These are phyloP conservation scores for Apiosordaria backusii DNA, from an alignment of 495 filamentous ascomycete genomes.

Conservation along the genomic window DNA sequence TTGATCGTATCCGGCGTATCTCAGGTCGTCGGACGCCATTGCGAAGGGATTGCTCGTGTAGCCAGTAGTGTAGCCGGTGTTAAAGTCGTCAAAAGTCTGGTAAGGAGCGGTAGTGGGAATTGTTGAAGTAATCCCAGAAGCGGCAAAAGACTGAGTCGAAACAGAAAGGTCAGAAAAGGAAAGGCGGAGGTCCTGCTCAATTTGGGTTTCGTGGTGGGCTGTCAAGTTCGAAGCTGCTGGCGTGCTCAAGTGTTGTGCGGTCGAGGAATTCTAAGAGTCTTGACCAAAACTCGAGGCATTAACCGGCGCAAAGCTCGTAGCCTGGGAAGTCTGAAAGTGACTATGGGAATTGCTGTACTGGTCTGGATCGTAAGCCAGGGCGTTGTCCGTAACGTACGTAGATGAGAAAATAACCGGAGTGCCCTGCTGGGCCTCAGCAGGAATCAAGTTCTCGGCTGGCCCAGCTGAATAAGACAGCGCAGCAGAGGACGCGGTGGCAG, in stretches of 20 bases:
- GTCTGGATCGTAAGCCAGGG: not conserved
- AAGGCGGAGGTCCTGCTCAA: not conserved
- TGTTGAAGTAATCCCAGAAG: not conserved
- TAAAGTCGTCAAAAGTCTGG: not conserved
- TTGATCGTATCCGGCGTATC: not conserved
- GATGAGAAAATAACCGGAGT: not conserved
- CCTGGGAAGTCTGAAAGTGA: not conserved
- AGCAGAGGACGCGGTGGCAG: not conserved
- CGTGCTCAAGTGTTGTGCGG: not conserved
- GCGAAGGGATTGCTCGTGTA: not conserved
- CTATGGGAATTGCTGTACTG: not conserved
- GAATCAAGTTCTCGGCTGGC: not conserved
- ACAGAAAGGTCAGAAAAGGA: not conserved
- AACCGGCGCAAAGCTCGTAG: not conserved
- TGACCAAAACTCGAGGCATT: not conserved
- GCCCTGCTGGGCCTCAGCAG: not conserved
- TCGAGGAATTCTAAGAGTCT: not conserved
- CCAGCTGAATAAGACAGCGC: not conserved
- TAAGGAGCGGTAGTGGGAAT: not conserved
- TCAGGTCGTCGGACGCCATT: not conserved
- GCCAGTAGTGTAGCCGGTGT: not conserved
- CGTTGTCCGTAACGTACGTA: not conserved
- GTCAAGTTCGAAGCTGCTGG: not conserved
- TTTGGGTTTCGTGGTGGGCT: not conserved
- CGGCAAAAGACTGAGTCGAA: not conserved